A percentile compares a stretch with the other conserved stretches of the same genome.
phyloP scores from a whole-genome alignment of 148 eudicot genomes.

The Nepenthes mirabilis region DNA sequence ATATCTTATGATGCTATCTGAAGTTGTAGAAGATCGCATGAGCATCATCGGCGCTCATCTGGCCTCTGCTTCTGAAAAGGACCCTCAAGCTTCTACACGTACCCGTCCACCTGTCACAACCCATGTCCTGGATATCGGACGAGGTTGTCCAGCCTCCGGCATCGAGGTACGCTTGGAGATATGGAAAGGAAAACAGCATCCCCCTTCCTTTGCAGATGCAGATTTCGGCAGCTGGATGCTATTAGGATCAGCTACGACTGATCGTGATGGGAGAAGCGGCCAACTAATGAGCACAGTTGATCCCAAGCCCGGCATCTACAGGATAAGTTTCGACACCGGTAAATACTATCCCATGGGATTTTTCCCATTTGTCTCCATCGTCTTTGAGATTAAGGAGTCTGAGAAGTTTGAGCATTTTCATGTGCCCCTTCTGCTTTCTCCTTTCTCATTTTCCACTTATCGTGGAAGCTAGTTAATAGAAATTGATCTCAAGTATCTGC shows the following conservation, averaged over 20 bases:
- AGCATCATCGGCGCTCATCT: constrained; percentile 68
- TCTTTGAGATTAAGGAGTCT: constrained; percentile 68
- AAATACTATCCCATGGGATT: constrained; percentile 59
- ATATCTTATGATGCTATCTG: no score
- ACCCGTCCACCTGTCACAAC: constrained; percentile 91
- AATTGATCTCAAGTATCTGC: no score
- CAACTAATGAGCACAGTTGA: constrained; percentile 60
- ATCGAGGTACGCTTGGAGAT: constrained; percentile 63
- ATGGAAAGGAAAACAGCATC: constrained; percentile 35
- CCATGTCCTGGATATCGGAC: constrained; percentile 67
- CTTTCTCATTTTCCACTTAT: constrained; percentile 81
- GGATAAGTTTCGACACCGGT: constrained; percentile 80
- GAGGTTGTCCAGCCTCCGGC: constrained; percentile 59
- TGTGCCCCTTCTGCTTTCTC: constrained; percentile 82
- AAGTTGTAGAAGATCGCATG: constrained; percentile 79
- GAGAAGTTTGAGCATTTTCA: constrained; percentile 90
- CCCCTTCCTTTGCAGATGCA: constrained; percentile 25
- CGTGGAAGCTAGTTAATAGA: constrained; percentile 56
- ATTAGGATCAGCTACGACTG: constrained; percentile 54
- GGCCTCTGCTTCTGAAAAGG: constrained; percentile 21
- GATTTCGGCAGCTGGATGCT: constrained; percentile 37
- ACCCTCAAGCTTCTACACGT: constrained; percentile 30
- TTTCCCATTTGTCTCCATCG: constrained; percentile 73
- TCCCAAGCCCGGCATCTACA: constrained; percentile 52
- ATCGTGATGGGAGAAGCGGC: constrained; percentile 82